These are phyloP conservation scores for Nicotiana benthamiana DNA, from an alignment of 257 asterid genomes.

Conservation along the genomic window DNA sequence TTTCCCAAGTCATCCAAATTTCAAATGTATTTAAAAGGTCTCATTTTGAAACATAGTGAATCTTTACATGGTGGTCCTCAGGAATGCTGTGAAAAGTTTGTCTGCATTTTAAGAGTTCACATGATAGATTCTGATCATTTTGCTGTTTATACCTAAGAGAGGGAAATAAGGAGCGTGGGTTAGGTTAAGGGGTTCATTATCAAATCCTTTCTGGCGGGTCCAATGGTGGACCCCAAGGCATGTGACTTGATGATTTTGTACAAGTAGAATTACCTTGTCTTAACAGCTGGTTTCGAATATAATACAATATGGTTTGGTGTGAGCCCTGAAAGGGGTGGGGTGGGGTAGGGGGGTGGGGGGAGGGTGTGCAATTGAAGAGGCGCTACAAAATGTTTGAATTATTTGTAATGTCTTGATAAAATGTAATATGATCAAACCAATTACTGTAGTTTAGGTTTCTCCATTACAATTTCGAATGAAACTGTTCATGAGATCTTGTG, in stretches of 20 bases:
- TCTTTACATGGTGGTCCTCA: not conserved
- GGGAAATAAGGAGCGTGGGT: not conserved
- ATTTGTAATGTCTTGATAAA: too few species aligned
- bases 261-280: not conserved
- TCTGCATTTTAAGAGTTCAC: not conserved
- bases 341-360: too few species aligned
- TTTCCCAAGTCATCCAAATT: not conserved
- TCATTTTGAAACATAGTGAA: not conserved
- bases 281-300: not conserved
- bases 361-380: too few species aligned
- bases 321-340: too few species aligned
- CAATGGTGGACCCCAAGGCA: not conserved
- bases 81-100: not conserved
- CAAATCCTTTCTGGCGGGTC: not conserved
- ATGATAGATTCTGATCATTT: not conserved
- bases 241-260: not conserved
- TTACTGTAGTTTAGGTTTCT: too few species aligned
- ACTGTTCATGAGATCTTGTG: too few species aligned
- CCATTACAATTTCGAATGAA: too few species aligned
- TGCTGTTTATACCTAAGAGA: not conserved
- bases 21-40: not conserved
- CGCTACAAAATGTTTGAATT: too few species aligned
- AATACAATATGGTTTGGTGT: too few species aligned
- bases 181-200: not conserved
- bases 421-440: too few species aligned